A percentile compares a stretch with the other conserved stretches of the same genome.
phyloP scores from a whole-genome alignment of 768 basidiomycete species.

The Mycena alexandri region DNA sequence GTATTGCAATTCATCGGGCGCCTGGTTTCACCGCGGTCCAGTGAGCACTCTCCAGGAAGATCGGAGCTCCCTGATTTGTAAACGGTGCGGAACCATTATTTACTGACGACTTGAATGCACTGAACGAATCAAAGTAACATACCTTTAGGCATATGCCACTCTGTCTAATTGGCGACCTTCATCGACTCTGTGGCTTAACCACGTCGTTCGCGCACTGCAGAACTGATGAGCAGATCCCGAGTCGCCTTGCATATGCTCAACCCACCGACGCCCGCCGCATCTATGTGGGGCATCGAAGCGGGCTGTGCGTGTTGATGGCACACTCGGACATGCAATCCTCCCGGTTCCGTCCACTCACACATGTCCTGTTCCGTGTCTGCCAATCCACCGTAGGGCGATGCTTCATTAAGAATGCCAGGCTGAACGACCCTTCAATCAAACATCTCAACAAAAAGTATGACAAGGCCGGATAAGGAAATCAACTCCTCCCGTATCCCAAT shows the following conservation, averaged over 20 bases:
- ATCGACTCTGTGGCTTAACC: background rate
- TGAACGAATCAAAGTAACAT: too few species aligned
- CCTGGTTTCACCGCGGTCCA: too few species aligned
- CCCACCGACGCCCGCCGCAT: conserved; percentile 1
- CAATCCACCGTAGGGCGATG: background rate
- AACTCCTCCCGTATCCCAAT: conserved; percentile 7
- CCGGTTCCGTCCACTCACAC: background rate
- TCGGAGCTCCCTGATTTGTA: too few species aligned
- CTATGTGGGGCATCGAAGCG: too few species aligned
- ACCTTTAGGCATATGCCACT: too few species aligned
- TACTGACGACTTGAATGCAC: too few species aligned
- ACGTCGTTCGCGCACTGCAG: background rate
- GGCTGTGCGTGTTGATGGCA: conserved; percentile 20
- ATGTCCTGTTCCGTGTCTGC: background rate
- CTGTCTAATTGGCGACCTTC: background rate
- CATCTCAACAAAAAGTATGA: background rate
- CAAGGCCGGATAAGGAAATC: conserved; percentile 18
- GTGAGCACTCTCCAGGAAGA: too few species aligned
- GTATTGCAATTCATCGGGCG: background rate
- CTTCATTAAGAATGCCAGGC: background rate
- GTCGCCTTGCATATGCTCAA: background rate
- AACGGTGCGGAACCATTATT: too few species aligned
- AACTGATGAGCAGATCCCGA: conserved; percentile 3
- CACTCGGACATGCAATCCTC: background rate
- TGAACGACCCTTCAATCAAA: background rate